Base-by-base conservation (phyloP, 768 basidiomycete genomes). In the Auricularia cornea region DNA sequence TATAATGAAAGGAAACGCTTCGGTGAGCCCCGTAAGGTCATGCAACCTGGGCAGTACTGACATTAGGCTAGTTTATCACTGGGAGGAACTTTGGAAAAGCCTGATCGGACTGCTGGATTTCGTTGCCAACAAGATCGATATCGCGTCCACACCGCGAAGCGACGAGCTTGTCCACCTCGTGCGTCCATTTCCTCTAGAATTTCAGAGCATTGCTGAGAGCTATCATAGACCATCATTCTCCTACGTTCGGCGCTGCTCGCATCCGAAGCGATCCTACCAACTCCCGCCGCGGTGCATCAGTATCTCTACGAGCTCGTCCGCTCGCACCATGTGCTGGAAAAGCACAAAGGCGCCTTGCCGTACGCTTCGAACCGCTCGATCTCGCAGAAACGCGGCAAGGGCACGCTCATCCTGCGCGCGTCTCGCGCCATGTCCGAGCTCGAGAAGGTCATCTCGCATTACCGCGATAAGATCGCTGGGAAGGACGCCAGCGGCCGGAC, bases 301-400 rank as follows among this genome's bases (percentile, higher is more conserved):
- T 76, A 89, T 29, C 78, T 89, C 86, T 89, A 89, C 65, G 86
- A 89, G 66, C 75, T 89, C 23, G 81, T 88, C 26, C 81, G 86
- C 23, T 84, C 84, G 4, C 76, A 82, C 3, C 66, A 75, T 2
- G 71, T 77, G 40, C 69, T 88, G 33, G 76, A 76, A 60, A 83
- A 80, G 63, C 84, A 87, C 65, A 64, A 69, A 32, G 67, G 66
- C 11, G 54, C 54, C 0, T 71, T 85, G 29, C 70, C 87, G 31
- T 76, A 80, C 54, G 70, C 74, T 11, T 68, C 85, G 2, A 74
- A 75, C 10, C 62, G 74, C 5, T n/a, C 68, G 65, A 29, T 61
- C 61, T 70, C 77, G 64, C 66, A 33, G 66, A 72, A 60, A 65
- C 66, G 40, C 72, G 70, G 48, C 73, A 72, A 6, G 74, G 77